Evolutionary conservation across 2,329 filamentous ascomycete genomes (phyloP).

Genomic region (Cercospora janseana): DNA sequence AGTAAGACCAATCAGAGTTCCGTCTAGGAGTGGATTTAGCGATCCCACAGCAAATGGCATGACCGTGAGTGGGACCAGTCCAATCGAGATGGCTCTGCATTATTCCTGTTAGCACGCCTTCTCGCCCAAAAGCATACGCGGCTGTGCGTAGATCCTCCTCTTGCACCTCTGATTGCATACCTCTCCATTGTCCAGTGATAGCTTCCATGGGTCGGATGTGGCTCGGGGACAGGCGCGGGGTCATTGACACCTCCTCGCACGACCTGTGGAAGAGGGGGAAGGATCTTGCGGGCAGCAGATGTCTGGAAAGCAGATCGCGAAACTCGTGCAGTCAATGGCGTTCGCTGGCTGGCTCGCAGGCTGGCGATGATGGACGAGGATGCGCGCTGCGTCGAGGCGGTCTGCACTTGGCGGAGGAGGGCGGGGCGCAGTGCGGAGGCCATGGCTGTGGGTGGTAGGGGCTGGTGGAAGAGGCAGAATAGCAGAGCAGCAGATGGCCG

Average conservation of each 20-base stretch:
- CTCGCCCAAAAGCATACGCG: slow-evolving; percentile 1
- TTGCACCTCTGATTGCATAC: slow-evolving; percentile 61
- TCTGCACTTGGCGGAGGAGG: slow-evolving; percentile 50
- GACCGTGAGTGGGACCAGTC: slow-evolving; percentile 80
- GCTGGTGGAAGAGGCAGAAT: slow-evolving; percentile 12
- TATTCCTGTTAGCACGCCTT: slow-evolving; percentile 8
- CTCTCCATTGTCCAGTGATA: slow-evolving; percentile 98
- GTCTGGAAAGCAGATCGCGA: slow-evolving; percentile 79
- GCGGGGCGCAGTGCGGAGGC: slow-evolving; percentile 53
- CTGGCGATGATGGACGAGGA: slow-evolving; percentile 37
- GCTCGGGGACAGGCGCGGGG: slow-evolving; percentile 68
- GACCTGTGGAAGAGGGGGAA: slow-evolving; percentile 73
- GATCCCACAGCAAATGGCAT: slow-evolving; percentile 90
- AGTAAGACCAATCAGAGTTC: slow-evolving; percentile 75
- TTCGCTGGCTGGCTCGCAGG: slow-evolving; percentile 36
- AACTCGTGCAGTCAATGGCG: slow-evolving; percentile 42
- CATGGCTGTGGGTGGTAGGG: slow-evolving; percentile 44
- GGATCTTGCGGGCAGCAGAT: slow-evolving; percentile 69
- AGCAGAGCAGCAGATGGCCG: not conserved
- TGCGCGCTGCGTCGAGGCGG: slow-evolving; percentile 42
- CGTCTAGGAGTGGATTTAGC: slow-evolving; percentile 84
- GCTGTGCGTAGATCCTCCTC: not conserved
- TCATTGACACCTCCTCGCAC: slow-evolving; percentile 70
- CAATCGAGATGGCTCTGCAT: slow-evolving; percentile 68
- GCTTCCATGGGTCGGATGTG: slow-evolving; percentile 78